Evolutionary conservation across 495 filamentous ascomycete species (phyloP).

Genomic region (Chlorociboria aeruginascens): DNA sequence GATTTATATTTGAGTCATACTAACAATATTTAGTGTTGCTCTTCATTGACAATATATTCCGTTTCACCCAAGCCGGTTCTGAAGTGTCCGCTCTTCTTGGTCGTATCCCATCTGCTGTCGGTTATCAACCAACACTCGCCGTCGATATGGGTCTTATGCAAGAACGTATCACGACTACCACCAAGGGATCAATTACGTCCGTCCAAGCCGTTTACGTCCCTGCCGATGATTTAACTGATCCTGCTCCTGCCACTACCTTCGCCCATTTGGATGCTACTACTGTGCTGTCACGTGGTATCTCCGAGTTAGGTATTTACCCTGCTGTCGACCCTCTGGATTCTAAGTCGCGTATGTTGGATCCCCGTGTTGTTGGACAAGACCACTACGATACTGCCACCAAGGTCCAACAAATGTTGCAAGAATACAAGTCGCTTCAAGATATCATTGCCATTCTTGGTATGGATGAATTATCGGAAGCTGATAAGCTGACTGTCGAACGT

Average conservation of each 20-base stretch:
- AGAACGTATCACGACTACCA: conserved; percentile 99
- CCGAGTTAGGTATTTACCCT: conserved; percentile 99
- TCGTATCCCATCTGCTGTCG: conserved; percentile 99
- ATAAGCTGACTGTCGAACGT: conserved; percentile 99
- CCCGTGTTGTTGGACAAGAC: conserved; percentile 92
- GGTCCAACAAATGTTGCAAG: conserved; percentile 98
- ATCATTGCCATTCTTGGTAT: conserved; percentile 99
- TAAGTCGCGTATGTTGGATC: conserved; percentile 99
- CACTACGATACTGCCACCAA: conserved; percentile 91
- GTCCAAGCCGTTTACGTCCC: conserved; percentile 99
- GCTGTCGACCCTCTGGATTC: conserved; percentile 99
- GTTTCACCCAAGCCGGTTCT: conserved; percentile 99
- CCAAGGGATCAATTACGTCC: conserved; percentile 98
- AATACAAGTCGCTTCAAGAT: conserved; percentile 99
- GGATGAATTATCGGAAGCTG: conserved; percentile 97
- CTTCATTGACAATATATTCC: conserved; percentile 99
- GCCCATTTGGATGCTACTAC: conserved; percentile 99
- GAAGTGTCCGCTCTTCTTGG: conserved; percentile 98
- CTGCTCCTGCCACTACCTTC: conserved; percentile 98
- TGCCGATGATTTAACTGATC: conserved; percentile 99
- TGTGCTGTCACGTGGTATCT: conserved; percentile 99
- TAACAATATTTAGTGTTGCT: conserved; percentile 57
- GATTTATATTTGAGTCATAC: conserved; percentile 5
- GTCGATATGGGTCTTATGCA: conserved; percentile 99
- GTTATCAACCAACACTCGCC: conserved; percentile 99